Percentiles rank a stretch among this genome's conserved stretches.
phyloP scores from a whole-genome alignment of 179 eudicot species.

The Heliamphora ciliata region DNA sequence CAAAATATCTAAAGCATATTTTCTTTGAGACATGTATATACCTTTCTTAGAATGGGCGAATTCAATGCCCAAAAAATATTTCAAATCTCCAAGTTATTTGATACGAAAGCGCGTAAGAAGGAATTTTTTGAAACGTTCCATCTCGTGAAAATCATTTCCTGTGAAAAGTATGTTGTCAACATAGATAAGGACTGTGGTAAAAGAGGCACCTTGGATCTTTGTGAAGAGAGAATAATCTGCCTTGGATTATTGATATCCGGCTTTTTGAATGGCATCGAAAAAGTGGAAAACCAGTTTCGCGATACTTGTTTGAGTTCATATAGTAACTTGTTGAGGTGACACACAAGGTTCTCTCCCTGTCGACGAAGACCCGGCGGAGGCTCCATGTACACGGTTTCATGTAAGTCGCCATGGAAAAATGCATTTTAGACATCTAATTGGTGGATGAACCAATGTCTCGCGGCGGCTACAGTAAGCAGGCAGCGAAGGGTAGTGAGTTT shows the following conservation, averaged over 20 bases:
- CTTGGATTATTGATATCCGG: conserved; percentile 4
- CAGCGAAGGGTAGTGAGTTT: neutral
- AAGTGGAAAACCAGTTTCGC: neutral
- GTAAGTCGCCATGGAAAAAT: conserved; percentile 1
- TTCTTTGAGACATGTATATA: conserved; percentile 5
- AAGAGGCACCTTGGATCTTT: neutral
- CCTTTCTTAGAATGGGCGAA: neutral
- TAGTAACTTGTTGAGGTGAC: conserved; percentile 11
- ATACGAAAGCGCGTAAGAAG: neutral
- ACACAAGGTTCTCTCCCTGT: conserved; percentile 10
- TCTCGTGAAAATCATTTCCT: neutral
- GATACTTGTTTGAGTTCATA: conserved; percentile 9
- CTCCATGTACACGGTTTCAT: conserved; percentile 10
- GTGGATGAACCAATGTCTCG: neutral
- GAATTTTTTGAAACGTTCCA: neutral
- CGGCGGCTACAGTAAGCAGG: neutral
- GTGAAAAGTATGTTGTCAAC: neutral
- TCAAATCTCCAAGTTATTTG: neutral
- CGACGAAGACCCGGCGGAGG: neutral
- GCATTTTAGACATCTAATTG: neutral
- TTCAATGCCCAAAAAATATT: conserved; percentile 10
- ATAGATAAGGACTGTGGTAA: neutral
- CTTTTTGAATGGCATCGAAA: neutral
- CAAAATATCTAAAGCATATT: neutral
- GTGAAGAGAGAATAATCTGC: neutral